Evolutionary conservation across 345 rosid species (phyloP).

Genomic region (Eucalyptus coolabah): DNA sequence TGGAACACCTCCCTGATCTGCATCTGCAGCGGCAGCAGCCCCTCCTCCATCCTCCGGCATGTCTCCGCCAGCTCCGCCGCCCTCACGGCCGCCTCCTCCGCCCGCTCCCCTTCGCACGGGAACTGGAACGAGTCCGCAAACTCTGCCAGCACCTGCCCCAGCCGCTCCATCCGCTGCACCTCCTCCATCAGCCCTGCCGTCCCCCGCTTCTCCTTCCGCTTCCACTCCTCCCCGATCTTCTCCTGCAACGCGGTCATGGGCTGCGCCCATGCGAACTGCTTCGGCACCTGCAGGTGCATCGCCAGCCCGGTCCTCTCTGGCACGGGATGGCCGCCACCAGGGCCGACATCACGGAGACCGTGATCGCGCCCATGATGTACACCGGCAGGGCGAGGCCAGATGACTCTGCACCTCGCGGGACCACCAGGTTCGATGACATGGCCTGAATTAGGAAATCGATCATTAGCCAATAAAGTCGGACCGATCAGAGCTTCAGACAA

Average conservation of each 20-base stretch:
- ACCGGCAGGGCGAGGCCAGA: constrained; percentile 53
- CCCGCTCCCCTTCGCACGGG: constrained; percentile 52
- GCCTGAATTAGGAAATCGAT: constrained; percentile 19
- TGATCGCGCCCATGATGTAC: constrained; percentile 57
- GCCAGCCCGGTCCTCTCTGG: constrained; percentile 72
- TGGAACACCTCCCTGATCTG: constrained; percentile 93
- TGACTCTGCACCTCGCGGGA: constrained; percentile 67
- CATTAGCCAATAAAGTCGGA: neutral
- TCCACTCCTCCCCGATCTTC: constrained; percentile 93
- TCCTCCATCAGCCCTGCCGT: constrained; percentile 69
- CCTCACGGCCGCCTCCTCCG: constrained; percentile 37
- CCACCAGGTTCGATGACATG: constrained; percentile 51
- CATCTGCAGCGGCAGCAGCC: constrained; percentile 71
- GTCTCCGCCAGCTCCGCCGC: constrained; percentile 68
- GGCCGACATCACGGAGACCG: constrained; percentile 70
- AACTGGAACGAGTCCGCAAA: constrained; percentile 58
- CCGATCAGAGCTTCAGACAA: neutral
- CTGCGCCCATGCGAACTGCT: constrained; percentile 70
- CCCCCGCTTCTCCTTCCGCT: constrained; percentile 93
- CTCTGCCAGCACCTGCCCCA: constrained; percentile 52
- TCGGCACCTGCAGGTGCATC: constrained; percentile 27
- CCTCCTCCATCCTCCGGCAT: constrained; percentile 72
- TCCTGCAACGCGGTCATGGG: constrained; percentile 57
- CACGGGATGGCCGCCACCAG: constrained; percentile 88
- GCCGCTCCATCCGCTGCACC: constrained; percentile 76